Percentiles rank a stretch among this genome's conserved stretches.
These are phyloP conservation scores for Bipolaris cookei DNA, from an alignment of 2,329 filamentous ascomycete species.

Conservation along the genomic window DNA sequence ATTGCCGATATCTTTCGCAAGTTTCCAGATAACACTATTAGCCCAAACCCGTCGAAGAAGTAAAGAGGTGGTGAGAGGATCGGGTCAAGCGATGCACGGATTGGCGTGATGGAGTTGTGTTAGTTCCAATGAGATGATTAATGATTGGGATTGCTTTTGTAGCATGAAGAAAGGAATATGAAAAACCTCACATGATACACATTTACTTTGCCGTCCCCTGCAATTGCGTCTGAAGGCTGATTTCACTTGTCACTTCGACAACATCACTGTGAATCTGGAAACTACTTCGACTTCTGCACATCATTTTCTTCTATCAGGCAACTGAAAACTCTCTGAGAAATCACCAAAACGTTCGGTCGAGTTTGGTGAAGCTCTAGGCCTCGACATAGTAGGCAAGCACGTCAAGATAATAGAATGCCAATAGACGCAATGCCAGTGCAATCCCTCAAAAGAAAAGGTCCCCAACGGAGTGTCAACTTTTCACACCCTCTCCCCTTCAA, in stretches of 20 bases:
- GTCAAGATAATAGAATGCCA: background rate
- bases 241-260: too few relatives aligned
- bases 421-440: background rate
- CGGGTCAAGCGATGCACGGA: background rate
- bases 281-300: too few relatives aligned
- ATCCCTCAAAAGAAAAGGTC: background rate
- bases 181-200: background rate
- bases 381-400: too few relatives aligned
- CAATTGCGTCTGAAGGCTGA: too few relatives aligned
- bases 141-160: background rate
- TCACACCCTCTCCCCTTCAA: background rate
- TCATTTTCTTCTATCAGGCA: too few relatives aligned
- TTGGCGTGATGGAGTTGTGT: background rate
- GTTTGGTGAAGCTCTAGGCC: too few relatives aligned
- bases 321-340: too few relatives aligned
- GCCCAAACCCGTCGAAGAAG: slow-evolving; percentile 34
- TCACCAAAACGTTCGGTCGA: too few relatives aligned
- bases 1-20: slow-evolving; percentile 62
- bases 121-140: background rate
- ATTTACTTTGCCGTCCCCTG: too few relatives aligned
- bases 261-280: too few relatives aligned
- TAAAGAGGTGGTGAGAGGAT: background rate
- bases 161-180: background rate
- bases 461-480: background rate
- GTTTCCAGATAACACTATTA: slow-evolving; percentile 54